Base-by-base conservation (phyloP, 108 stramenopile species). In the Nitzschia sp. region DNA sequence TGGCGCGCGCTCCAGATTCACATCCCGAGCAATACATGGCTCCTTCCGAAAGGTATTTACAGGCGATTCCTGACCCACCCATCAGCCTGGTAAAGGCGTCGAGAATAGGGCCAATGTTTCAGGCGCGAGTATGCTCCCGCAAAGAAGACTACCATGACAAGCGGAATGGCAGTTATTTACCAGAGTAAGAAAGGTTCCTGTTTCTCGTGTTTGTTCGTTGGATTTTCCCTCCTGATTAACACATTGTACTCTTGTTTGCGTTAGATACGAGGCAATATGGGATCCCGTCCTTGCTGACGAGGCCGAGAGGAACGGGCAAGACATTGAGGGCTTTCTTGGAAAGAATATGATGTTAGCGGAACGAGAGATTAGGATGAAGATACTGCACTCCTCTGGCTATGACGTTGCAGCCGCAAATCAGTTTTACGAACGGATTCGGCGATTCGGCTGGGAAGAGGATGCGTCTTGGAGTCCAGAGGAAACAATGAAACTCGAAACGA, bases 361-460 rank as follows among this genome's bases (percentile, higher is more conserved):
- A n/a, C 71, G 46, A 31, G 83, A 78, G 15, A 54, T 82, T 24
- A 66, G 75, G 59, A 69, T 71, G 62, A 54, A 47, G 1, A 29
- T 82, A 53, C 59, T 89, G 17, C 88, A 89, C 64, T 45, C 54
- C 24, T 72, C 47, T 53, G 58, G 70, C 46, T 89, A 89, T 76
- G 54, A 75, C 11, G 77, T 80, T 23, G 46, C 74, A 2, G 0
- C 1, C 8, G 77, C 85, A 0, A 36, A 69, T 35, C n/a, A 59
- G 48, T 63, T 35, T 24, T 77, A 75, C 23, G 38, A 32, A 17
- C 46, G 53, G 54, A 38, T 68, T 0, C 47, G 27, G 26, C 9
- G 30, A 3, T 57, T 61, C 42, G 60, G 60, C 29, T 30, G 60
- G 36, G 60, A 61, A 36, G 31, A 30, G 21, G 49, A 51, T 19